Conservation (phyloP, 2,329 filamentous ascomycete genomes). For the Colletotrichum trifolii region DNA sequence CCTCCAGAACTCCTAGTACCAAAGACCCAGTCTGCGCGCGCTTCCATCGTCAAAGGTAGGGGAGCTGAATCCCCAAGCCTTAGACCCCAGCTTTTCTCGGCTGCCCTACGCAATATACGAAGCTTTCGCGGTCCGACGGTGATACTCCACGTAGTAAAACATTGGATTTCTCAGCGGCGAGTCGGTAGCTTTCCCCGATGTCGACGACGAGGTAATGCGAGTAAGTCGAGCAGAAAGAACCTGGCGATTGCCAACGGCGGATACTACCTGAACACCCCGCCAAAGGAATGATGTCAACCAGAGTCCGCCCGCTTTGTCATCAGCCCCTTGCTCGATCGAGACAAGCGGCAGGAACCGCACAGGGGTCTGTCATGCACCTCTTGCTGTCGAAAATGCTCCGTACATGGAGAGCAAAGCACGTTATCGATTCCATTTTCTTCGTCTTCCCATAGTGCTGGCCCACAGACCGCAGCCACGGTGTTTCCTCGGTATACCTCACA, state of each 20-base stretch:
- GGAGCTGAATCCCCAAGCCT: too few relatives aligned
- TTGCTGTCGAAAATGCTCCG: slow-evolving; percentile 7
- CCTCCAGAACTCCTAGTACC: too few relatives aligned
- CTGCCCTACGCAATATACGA: too few relatives aligned
- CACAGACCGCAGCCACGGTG: neutral
- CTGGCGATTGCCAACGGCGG: neutral
- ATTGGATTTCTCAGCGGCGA: too few relatives aligned
- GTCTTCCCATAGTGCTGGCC: neutral
- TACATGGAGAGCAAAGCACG: neutral
- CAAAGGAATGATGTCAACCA: slow-evolving; percentile 24
- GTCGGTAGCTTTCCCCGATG: too few relatives aligned
- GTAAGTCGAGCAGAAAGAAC: neutral
- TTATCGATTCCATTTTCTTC: slow-evolving; percentile 12
- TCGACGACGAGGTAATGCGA: neutral
- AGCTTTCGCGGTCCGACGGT: too few relatives aligned
- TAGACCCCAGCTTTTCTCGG: too few relatives aligned
- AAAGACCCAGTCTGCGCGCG: too few relatives aligned
- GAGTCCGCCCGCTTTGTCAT: slow-evolving; percentile 16
- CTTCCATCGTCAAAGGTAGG: too few relatives aligned
- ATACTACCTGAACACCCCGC: slow-evolving; percentile 6
- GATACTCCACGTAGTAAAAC: too few relatives aligned
- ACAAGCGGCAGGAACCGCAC: neutral
- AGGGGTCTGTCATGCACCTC: slow-evolving; percentile 8
- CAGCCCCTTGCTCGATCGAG: neutral
- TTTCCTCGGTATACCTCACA: neutral